These are phyloP conservation scores for Oryza meridionalis DNA, from an alignment of 176 grass and related monocot species.

Conservation along the genomic window DNA sequence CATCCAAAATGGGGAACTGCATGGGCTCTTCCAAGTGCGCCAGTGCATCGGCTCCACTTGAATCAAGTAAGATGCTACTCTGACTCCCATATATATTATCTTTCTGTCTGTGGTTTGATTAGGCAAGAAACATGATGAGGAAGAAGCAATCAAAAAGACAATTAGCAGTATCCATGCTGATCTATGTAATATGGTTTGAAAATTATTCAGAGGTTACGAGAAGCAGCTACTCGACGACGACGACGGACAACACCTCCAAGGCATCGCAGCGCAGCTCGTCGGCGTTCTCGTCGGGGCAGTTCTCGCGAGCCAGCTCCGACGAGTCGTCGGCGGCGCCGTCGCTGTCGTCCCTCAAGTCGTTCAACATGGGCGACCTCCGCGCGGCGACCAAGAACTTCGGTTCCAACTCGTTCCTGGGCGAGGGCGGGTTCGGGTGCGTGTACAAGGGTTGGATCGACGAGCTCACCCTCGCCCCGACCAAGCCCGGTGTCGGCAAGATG, in stretches of 20 bases:
- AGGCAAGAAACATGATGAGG: too few species aligned
- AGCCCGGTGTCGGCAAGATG: constrained; percentile 59
- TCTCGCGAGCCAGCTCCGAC: neutral
- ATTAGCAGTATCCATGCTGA: neutral
- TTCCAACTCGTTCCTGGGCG: constrained; percentile 60
- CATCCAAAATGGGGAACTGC: constrained; percentile 68
- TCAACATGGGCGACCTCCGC: constrained; percentile 71
- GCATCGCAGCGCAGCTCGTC: constrained; percentile 27
- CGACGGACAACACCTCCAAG: constrained; percentile 39
- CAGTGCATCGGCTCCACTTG: constrained; percentile 55
- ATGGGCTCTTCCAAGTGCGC: constrained; percentile 56
- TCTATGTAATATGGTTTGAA: constrained; percentile 15
- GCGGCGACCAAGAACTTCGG: constrained; percentile 81
- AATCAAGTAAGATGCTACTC: constrained; percentile 48
- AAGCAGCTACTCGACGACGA: constrained; percentile 31
- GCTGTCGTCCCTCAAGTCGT: constrained; percentile 45
- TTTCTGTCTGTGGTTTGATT: neutral
- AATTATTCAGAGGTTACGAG: constrained; percentile 58
- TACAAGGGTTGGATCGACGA: constrained; percentile 97
- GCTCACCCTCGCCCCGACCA: constrained; percentile 59
- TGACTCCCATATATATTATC: neutral
- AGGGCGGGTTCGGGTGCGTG: constrained; percentile 91
- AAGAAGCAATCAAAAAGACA: too few species aligned
- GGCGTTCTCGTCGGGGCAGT: constrained; percentile 1
- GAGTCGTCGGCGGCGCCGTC: neutral